A percentile compares a stretch with the other conserved stretches of the same genome.
These are phyloP conservation scores for Bruguiera hainesii DNA, from an alignment of 441 rosid genomes.

Conservation along the genomic window DNA sequence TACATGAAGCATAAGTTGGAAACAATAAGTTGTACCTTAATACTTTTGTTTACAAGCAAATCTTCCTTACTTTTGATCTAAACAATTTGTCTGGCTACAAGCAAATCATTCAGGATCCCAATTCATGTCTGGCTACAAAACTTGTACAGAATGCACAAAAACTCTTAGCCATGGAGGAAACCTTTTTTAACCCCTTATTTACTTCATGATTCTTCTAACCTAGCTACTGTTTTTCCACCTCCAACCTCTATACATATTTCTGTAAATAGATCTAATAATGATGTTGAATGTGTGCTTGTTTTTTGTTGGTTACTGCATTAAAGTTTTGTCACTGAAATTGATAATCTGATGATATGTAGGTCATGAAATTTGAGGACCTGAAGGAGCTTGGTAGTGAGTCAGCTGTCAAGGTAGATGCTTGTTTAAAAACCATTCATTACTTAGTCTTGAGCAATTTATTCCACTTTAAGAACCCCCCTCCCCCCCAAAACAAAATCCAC, in stretches of 20 bases:
- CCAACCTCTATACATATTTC: background rate
- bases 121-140: no score
- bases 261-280: background rate
- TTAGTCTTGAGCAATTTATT: background rate
- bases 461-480: background rate
- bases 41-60: no score
- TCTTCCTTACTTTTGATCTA: no score
- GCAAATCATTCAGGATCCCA: no score
- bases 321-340: background rate
- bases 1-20: no score
- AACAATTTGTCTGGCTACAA: no score
- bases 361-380: slow-evolving; percentile 95
- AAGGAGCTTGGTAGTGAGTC: slow-evolving; percentile 87
- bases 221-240: background rate
- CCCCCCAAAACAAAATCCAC: no score
- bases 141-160: no score
- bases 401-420: slow-evolving; percentile 75
- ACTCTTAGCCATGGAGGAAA: no score
- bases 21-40: no score
- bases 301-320: background rate
- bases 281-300: background rate
- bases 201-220: no score
- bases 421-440: background rate
- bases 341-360: slow-evolving; percentile 43
- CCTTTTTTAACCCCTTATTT: no score